Conservation (phyloP, 305 asterid species). For the Solanum aculeatissimum region DNA sequence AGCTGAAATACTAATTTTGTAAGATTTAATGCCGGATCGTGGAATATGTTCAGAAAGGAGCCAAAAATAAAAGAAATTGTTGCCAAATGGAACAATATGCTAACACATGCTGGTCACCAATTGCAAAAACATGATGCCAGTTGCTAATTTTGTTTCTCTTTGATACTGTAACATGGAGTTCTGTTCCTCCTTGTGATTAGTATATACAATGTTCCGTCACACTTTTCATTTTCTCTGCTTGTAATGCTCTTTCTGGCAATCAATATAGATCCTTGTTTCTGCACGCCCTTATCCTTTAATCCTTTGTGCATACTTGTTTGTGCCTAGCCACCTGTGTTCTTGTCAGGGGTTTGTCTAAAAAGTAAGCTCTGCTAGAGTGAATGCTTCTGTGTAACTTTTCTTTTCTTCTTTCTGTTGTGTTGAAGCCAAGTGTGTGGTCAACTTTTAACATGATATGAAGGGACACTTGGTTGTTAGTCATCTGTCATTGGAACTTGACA, state of each 20-base stretch:
- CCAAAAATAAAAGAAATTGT: not conserved
- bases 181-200: not conserved
- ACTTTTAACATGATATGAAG: not conserved
- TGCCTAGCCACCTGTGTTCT: not conserved
- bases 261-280: not conserved
- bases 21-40: not conserved
- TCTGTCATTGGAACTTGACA: not conserved
- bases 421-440: not conserved
- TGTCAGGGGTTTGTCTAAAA: not conserved
- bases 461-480: not conserved
- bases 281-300: not conserved
- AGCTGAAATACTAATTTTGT: not conserved
- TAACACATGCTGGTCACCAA: not conserved
- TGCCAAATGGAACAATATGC: not conserved
- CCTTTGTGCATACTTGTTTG: not conserved
- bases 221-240: not conserved
- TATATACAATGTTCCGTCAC: not conserved
- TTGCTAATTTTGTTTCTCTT: not conserved
- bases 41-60: not conserved
- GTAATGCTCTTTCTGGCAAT: not conserved
- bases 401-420: not conserved
- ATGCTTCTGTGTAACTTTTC: not conserved
- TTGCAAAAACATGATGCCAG: not conserved
- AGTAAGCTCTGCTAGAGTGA: not conserved
- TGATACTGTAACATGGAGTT: not conserved